Evolutionary conservation across 495 filamentous ascomycete genomes (phyloP).

Genomic region (Elasticomyces elasticus): DNA sequence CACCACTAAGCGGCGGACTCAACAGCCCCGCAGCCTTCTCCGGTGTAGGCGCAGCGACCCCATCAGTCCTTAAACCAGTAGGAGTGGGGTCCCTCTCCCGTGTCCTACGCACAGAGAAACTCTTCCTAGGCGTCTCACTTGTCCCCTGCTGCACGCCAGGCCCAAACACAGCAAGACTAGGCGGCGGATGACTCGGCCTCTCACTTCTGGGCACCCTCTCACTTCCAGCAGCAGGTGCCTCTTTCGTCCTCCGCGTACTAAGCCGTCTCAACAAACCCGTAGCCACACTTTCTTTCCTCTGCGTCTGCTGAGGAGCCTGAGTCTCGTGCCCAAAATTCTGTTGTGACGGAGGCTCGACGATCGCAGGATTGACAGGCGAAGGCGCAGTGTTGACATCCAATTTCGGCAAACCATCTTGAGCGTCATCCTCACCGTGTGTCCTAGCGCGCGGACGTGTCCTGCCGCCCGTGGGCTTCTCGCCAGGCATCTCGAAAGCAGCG

Average conservation of each 20-base stretch:
- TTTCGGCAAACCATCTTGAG: conserved; percentile 64
- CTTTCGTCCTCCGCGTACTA: conserved; percentile 66
- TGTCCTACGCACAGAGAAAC: conserved; percentile 68
- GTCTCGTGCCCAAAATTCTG: too few relatives aligned
- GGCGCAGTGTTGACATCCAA: conserved; percentile 48
- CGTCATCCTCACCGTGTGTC: conserved; percentile 93
- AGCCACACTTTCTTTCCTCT: conserved; percentile 82
- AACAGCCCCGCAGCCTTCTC: conserved; percentile 64
- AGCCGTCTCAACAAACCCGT: conserved; percentile 81
- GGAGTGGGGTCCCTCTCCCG: conserved; percentile 48
- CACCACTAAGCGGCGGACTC: conserved; percentile 42
- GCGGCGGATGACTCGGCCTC: conserved; percentile 51
- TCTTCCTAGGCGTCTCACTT: conserved; percentile 55
- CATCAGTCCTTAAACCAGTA: conserved; percentile 47
- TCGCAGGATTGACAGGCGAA: conserved; percentile 44
- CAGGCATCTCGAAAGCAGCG: conserved; percentile 66
- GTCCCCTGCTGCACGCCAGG: too few relatives aligned
- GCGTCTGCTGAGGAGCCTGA: conserved; percentile 55
- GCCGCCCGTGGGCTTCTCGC: conserved; percentile 67
- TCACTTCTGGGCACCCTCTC: conserved; percentile 36
- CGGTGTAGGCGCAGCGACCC: conserved; percentile 44
- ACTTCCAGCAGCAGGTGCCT: conserved; percentile 37
- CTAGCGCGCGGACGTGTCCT: conserved; percentile 75
- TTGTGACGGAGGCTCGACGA: conserved; percentile 44
- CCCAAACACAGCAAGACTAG: conserved; percentile 62